These are phyloP conservation scores for Podospora australis DNA, from an alignment of 495 filamentous ascomycete genomes.

Conservation along the genomic window DNA sequence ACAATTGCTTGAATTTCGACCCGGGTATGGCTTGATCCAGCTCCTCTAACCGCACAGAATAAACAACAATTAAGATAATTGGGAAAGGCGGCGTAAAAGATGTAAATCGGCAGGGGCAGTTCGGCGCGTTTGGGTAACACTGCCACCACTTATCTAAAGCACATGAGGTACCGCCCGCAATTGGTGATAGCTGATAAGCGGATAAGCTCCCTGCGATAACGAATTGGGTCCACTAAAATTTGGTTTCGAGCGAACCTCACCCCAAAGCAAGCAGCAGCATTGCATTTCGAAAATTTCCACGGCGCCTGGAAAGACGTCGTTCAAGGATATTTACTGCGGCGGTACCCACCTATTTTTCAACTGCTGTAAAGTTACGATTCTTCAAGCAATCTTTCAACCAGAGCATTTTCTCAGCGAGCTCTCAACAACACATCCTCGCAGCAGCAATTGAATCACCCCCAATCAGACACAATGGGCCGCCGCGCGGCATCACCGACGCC, in stretches of 20 bases:
- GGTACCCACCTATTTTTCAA: too few species aligned
- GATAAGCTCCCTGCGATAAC: conserved; percentile 15
- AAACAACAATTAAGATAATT: too few species aligned
- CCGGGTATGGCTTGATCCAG: too few species aligned
- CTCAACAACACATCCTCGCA: neutral
- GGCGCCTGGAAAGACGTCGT: too few species aligned
- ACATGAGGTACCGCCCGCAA: neutral
- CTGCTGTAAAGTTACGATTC: neutral
- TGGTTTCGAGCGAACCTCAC: too few species aligned
- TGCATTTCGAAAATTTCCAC: neutral
- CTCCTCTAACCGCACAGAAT: too few species aligned
- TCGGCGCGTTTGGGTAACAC: too few species aligned
- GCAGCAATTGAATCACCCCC: conserved; percentile 4
- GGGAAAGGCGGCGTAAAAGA: too few species aligned
- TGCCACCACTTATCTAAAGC: too few species aligned
- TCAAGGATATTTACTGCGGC: too few species aligned
- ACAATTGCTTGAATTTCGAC: too few species aligned
- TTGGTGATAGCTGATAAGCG: conserved; percentile 2
- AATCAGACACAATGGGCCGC: conserved; percentile 23
- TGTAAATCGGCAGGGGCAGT: too few species aligned
- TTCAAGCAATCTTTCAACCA: neutral
- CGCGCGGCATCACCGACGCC: conserved; percentile 71
- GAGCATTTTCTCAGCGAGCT: neutral
- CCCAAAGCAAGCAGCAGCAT: neutral
- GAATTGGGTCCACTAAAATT: conserved; percentile 21